Evolutionary conservation across 148 eudicot genomes (phyloP).

Genomic region (Cornus kousa): DNA sequence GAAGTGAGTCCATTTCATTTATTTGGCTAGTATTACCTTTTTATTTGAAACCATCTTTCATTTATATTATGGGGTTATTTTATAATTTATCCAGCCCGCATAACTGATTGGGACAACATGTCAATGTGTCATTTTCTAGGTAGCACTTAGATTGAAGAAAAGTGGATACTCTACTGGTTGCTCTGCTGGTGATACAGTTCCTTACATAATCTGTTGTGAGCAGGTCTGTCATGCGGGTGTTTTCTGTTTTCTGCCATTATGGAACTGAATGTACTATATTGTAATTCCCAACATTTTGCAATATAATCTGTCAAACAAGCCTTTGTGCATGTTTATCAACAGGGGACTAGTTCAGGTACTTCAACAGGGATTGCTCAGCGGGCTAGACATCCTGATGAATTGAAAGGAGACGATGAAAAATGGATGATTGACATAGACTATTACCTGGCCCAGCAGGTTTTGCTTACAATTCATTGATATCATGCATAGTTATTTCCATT

Average conservation of each 20-base stretch:
- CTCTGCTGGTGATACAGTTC: constrained; percentile 98
- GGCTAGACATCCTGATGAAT: constrained; percentile 98
- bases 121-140: constrained; percentile 36
- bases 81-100: background rate
- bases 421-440: constrained; percentile 96
- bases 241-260: constrained; percentile 3
- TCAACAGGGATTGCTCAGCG: constrained; percentile 91
- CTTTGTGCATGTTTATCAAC: constrained; percentile 16
- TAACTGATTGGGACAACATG: background rate
- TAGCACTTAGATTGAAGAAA: constrained; percentile 82
- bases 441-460: constrained; percentile 94
- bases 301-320: background rate
- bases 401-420: constrained; percentile 62
- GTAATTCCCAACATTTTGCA: constrained; percentile 3
- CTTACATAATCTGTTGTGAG: constrained; percentile 88
- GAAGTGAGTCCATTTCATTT: constrained; percentile 55
- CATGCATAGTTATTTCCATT: background rate
- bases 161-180: constrained; percentile 81
- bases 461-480: constrained; percentile 10
- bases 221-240: constrained; percentile 50
- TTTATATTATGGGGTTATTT: background rate
- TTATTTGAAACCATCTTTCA: background rate
- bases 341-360: constrained; percentile 61
- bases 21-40: background rate
- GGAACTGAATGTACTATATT: background rate